Evolutionary conservation across 768 basidiomycete genomes (phyloP).

Genomic region (Russula abietina): DNA sequence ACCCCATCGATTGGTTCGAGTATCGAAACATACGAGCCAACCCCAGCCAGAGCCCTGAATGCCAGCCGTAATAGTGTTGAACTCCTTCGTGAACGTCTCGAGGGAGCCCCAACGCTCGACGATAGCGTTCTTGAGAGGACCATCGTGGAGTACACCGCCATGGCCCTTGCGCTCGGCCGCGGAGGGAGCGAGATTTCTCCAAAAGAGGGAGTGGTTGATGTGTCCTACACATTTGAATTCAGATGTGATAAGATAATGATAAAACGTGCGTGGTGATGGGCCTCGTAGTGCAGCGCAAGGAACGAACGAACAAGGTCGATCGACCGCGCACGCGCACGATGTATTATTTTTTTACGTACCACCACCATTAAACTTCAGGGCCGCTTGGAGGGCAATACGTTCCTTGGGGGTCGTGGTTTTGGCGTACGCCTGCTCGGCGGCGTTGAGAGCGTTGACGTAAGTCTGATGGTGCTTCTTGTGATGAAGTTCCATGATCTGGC

Average conservation of each 20-base stretch:
- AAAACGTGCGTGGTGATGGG: too few relatives aligned
- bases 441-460: slow-evolving; percentile 88
- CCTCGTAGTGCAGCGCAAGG: too few relatives aligned
- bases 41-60: slow-evolving; percentile 97
- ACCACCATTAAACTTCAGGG: slow-evolving; percentile 95
- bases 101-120: slow-evolving; percentile 56
- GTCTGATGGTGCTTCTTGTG: slow-evolving; percentile 95
- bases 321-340: background rate
- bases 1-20: background rate
- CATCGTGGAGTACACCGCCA: slow-evolving; percentile 53
- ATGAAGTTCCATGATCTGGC: slow-evolving; percentile 91
- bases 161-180: slow-evolving; percentile 45
- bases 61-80: slow-evolving; percentile 77
- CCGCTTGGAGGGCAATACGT: slow-evolving; percentile 81
- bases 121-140: slow-evolving; percentile 65
- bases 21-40: slow-evolving; percentile 68
- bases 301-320: background rate
- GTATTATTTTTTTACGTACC: slow-evolving; percentile 46
- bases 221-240: slow-evolving; percentile 46
- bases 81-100: slow-evolving; percentile 68
- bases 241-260: slow-evolving; percentile 9
- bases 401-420: slow-evolving; percentile 65
- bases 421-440: slow-evolving; percentile 74
- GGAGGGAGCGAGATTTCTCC: slow-evolving; percentile 83
- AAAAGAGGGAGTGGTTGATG: slow-evolving; percentile 95